A percentile compares a stretch with the other conserved stretches of the same genome.
Conservation (phyloP, 805 yeast species). For the Cyberlindnera mrakii region DNA sequence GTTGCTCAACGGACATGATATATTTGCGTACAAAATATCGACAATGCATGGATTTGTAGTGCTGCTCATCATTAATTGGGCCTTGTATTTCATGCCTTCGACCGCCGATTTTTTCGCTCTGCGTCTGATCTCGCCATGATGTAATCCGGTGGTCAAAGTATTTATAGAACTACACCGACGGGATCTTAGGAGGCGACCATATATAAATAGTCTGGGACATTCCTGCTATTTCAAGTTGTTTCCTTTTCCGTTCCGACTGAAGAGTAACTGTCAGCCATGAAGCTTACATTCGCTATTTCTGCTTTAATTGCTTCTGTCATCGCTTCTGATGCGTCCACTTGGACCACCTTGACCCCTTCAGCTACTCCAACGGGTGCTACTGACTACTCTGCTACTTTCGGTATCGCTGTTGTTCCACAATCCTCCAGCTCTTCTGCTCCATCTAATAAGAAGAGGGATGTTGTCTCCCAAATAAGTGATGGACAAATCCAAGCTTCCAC, state of each 20-base stretch:
- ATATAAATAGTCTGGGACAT: too few relatives aligned
- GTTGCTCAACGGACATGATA: too few relatives aligned
- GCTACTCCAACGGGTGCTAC: constrained; percentile 51
- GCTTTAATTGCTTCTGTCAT: constrained; percentile 39
- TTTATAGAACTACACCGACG: too few relatives aligned
- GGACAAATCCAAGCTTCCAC: constrained; percentile 54
- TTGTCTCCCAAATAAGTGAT: constrained; percentile 52
- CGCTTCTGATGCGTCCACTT: constrained; percentile 64
- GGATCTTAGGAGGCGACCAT: too few relatives aligned
- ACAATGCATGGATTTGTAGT: too few relatives aligned
- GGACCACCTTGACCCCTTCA: constrained; percentile 67
- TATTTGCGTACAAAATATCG: too few relatives aligned
- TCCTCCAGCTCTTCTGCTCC: constrained; percentile 23
- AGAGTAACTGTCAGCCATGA: constrained; percentile 4
- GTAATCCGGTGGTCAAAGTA: too few relatives aligned
- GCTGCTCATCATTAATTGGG: too few relatives aligned
- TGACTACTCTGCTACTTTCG: constrained; percentile 51
- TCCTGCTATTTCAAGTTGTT: too few relatives aligned
- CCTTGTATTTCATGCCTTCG: too few relatives aligned
- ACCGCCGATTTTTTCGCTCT: too few relatives aligned
- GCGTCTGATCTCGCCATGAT: too few relatives aligned
- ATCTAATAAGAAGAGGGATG: constrained; percentile 33
- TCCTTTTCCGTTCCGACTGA: not conserved
- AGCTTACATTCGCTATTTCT: constrained; percentile 29
- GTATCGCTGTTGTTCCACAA: constrained; percentile 57